phyloP scores from a whole-genome alignment of 2,329 filamentous ascomycete genomes.

The Tolypocladium amazonense region DNA sequence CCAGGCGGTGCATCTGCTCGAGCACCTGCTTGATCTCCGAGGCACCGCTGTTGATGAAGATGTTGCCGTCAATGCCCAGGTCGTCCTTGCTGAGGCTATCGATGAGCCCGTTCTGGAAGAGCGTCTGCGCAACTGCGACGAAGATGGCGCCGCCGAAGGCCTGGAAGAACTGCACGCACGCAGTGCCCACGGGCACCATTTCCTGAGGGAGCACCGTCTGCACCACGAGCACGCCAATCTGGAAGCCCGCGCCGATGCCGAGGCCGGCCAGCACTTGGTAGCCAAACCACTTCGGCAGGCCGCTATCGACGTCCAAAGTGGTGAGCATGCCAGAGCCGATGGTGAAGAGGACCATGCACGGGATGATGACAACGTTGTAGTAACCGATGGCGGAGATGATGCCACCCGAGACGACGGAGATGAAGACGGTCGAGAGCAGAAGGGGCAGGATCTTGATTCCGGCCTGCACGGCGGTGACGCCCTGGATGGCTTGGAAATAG shows the following conservation, averaged over 20 bases:
- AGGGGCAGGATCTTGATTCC: slow-evolving; percentile 45
- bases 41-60: slow-evolving; percentile 43
- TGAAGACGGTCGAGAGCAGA: slow-evolving; percentile 38
- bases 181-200: slow-evolving; percentile 39
- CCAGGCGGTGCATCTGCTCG: slow-evolving; percentile 25
- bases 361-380: slow-evolving; percentile 27
- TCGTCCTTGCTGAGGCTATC: slow-evolving; percentile 34
- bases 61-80: slow-evolving; percentile 31
- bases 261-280: slow-evolving; percentile 46
- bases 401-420: slow-evolving; percentile 31
- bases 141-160: slow-evolving; percentile 55
- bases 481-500: slow-evolving; percentile 44
- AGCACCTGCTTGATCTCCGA: slow-evolving; percentile 37
- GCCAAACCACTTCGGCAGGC: slow-evolving; percentile 42
- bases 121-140: slow-evolving; percentile 53
- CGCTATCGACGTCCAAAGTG: slow-evolving; percentile 36
- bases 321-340: slow-evolving; percentile 45
- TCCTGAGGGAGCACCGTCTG: slow-evolving; percentile 39
- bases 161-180: slow-evolving; percentile 50
- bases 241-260: slow-evolving; percentile 39
- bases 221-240: slow-evolving; percentile 36
- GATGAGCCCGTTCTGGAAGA: slow-evolving; percentile 56
- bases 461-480: slow-evolving; percentile 39
- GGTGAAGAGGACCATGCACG: slow-evolving; percentile 27
- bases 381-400: slow-evolving; percentile 33